These are phyloP conservation scores for Periglandula ipomoeae DNA, from an alignment of 2,329 filamentous ascomycete species.

Conservation along the genomic window DNA sequence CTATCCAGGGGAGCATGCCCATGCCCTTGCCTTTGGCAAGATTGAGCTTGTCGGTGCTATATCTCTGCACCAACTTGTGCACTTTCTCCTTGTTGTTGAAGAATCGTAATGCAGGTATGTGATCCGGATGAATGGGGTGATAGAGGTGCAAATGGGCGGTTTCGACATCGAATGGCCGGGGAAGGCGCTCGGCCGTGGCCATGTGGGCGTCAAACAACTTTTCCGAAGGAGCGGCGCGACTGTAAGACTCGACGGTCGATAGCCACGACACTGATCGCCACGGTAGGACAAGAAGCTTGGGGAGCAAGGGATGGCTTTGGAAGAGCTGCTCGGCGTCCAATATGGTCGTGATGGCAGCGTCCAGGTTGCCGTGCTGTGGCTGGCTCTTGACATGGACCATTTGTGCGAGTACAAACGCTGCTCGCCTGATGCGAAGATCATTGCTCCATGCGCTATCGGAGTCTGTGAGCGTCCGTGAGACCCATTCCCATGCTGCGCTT, in stretches of 20 bases:
- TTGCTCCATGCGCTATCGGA: constrained; percentile 12
- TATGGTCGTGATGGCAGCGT: constrained; percentile 40
- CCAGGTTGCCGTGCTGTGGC: constrained; percentile 31
- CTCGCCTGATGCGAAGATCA: constrained; percentile 17
- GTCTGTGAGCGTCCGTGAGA: constrained; percentile 30
- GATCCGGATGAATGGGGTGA: constrained; percentile 42
- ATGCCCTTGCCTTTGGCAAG: constrained; percentile 21
- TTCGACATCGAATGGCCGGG: constrained; percentile 30
- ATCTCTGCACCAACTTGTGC: constrained; percentile 17
- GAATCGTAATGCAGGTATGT: constrained; percentile 36
- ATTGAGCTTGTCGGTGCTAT: constrained; percentile 18
- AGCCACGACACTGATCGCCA: constrained; percentile 43
- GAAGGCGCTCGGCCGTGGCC: constrained; percentile 32
- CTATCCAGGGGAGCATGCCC: constrained; percentile 25
- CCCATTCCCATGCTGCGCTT: constrained; percentile 43
- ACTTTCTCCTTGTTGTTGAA: constrained; percentile 27
- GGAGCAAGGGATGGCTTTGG: constrained; percentile 24
- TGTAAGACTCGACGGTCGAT: constrained; percentile 41
- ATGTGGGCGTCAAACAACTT: constrained; percentile 44
- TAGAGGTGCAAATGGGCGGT: constrained; percentile 45
- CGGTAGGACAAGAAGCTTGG: constrained; percentile 27
- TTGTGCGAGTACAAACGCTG: constrained; percentile 25
- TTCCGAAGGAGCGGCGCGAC: constrained; percentile 34
- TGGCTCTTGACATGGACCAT: constrained; percentile 35
- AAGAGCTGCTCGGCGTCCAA: constrained; percentile 36